A percentile compares a stretch with the other conserved stretches of the same genome.
Evolutionary conservation across 108 stramenopile species (phyloP).

Genomic region (Cyclotella kingstonii): DNA sequence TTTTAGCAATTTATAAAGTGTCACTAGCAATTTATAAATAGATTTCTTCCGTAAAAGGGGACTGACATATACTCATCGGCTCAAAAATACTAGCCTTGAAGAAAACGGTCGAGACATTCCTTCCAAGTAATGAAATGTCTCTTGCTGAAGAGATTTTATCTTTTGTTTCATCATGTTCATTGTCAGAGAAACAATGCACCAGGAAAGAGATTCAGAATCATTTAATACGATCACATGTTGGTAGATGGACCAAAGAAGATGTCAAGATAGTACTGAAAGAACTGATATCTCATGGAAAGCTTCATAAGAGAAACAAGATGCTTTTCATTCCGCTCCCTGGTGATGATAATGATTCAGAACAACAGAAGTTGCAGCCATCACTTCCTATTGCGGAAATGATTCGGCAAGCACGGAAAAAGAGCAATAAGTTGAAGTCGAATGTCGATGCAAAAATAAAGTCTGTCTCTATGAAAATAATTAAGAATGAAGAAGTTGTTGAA

Average conservation of each 20-base stretch:
- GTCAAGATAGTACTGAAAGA: constrained; percentile 45
- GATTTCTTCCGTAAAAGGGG: too few relatives aligned
- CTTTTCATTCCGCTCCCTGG: constrained; percentile 3
- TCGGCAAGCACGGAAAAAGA: constrained; percentile 11
- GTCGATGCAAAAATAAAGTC: background rate
- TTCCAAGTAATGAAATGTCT: background rate
- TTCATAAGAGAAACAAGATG: constrained; percentile 50
- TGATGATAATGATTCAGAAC: constrained; percentile 6
- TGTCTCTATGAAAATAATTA: background rate
- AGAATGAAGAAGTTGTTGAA: constrained; percentile 4
- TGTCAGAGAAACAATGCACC: constrained; percentile 3
- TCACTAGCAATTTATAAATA: too few relatives aligned
- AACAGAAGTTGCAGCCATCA: background rate
- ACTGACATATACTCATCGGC: too few relatives aligned
- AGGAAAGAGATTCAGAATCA: constrained; percentile 2
- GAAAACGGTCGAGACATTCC: background rate
- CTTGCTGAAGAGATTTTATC: constrained; percentile 21
- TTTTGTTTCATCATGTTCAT: constrained; percentile 9
- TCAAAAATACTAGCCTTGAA: background rate
- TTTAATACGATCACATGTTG: constrained; percentile 4
- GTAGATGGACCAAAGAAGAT: constrained; percentile 28
- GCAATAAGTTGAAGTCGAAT: background rate
- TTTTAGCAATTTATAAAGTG: too few relatives aligned
- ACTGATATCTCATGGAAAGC: constrained; percentile 32
- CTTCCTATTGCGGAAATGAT: constrained; percentile 63